These are phyloP conservation scores for Sideroxylon spinosum DNA, from an alignment of 179 eudicot species.

Conservation along the genomic window DNA sequence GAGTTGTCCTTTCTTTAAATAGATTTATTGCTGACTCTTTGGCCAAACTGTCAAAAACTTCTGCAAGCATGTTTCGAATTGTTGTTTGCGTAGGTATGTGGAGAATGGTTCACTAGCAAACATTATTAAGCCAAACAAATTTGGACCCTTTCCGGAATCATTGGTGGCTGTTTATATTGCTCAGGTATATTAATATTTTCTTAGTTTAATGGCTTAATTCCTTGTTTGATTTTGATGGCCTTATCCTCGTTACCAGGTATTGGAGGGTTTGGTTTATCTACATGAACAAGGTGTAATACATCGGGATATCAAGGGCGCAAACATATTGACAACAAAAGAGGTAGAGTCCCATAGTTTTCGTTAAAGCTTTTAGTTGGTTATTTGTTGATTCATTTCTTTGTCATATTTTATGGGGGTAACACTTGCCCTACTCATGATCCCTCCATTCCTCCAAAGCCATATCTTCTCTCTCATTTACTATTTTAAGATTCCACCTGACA, in stretches of 20 bases:
- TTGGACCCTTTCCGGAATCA: slow-evolving; percentile 99
- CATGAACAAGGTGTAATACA: slow-evolving; percentile 99
- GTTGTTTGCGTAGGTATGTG: slow-evolving; percentile 59
- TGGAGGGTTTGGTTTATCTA: slow-evolving; percentile 97
- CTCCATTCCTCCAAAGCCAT: not conserved
- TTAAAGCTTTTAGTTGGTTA: not conserved
- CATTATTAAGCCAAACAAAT: slow-evolving; percentile 92
- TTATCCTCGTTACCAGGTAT: slow-evolving; percentile 38
- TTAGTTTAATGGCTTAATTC: no score
- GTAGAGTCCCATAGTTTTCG: slow-evolving; percentile 26
- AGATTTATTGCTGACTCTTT: not conserved
- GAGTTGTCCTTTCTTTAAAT: no score
- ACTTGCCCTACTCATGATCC: not conserved
- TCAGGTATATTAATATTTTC: slow-evolving; percentile 49
- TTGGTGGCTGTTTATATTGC: slow-evolving; percentile 94
- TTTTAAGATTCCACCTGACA: not conserved
- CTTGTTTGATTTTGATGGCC: no score
- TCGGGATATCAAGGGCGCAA: slow-evolving; percentile 99
- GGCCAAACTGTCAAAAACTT: not conserved
- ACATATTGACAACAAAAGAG: slow-evolving; percentile 97
- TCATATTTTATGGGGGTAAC: not conserved
- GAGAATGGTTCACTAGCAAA: slow-evolving; percentile 99
- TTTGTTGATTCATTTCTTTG: not conserved
- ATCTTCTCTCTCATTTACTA: no score
- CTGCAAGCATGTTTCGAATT: not conserved